Evolutionary conservation across 2,329 filamentous ascomycete genomes (phyloP), one percentile per base, ranked within the genome.

Genomic region (Monosporascus sp.): DNA sequence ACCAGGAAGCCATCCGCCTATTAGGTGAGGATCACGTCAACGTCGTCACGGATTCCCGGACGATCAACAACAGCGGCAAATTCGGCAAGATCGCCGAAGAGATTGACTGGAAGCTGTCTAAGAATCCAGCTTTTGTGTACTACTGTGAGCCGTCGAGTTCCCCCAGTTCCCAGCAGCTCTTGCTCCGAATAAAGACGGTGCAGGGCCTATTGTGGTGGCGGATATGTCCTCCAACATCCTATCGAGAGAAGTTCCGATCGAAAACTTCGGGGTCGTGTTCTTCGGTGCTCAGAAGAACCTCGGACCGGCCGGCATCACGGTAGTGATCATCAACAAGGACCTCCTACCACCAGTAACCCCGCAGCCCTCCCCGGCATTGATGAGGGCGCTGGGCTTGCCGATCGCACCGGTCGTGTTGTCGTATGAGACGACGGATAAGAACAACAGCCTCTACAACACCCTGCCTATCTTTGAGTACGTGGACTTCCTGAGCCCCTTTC

Each of bases 181-280:
- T 24, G 80, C 82, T 48, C 72, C 80, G 11, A 71, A 71, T 7
- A 71, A 77, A 1, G 80, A 85, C 49, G 84, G 85, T 8, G 80
- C 86, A 49, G 82, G 84, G 35, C 85, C 86, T 1, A 81, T 96
- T 55, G 87, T 97, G 6, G 87, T 96, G 5, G 91, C 89, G 20
- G 93, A 97, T 71, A 96, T 97, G 89, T 88, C 83, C 47, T 96
- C 90, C 55, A 97, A 97, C 71, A 96, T 97, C 67, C 84, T 97
- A 50, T 91, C 89, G 47, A 79, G 91, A 44, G 81, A 79, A 57
- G 81, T 97, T 24, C 86, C 92, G 37, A 81, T 95, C 48, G 78
- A 77, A 61, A 92, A 94, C 67, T 96, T 87, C 72, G 87, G 86
- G 1, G 77, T 87, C 60, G 88, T 97, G 67, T 97, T 97, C 74